A percentile compares a stretch with the other conserved stretches of the same genome.
These are phyloP conservation scores for Isoetes engelmannii DNA, from an alignment of 83 land plant genomes.

Conservation along the genomic window DNA sequence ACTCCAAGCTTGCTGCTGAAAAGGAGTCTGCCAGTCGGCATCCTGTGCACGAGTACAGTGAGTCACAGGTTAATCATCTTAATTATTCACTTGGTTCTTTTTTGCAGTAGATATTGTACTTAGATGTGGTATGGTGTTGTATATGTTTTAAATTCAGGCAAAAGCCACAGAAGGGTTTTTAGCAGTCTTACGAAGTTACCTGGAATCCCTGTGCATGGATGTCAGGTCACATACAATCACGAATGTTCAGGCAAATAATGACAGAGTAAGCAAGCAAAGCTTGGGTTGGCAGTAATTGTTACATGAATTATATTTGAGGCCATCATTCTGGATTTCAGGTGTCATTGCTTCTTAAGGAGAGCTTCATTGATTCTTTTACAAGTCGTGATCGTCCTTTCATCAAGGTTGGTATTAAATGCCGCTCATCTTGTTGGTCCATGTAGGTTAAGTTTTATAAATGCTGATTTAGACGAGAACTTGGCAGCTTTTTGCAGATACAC, in stretches of 20 bases:
- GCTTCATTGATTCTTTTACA: conserved; percentile 8
- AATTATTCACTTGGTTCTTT: neutral
- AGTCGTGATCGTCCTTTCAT: conserved; percentile 14
- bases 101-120: neutral
- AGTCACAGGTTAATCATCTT: neutral
- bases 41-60: conserved; percentile 7
- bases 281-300: neutral
- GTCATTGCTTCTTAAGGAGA: conserved; percentile 11
- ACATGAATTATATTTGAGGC: neutral
- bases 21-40: neutral
- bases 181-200: conserved; percentile 49
- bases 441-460: too few species aligned
- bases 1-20: neutral
- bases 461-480: too few species aligned
- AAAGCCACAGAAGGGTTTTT: conserved; percentile 78
- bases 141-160: conserved; percentile 44
- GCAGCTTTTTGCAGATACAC: conserved; percentile 78
- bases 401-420: neutral
- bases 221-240: conserved; percentile 91
- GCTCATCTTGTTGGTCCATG: too few species aligned
- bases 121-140: neutral
- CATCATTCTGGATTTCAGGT: neutral
- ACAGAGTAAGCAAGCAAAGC: conserved; percentile 48
- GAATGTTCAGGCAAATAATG: conserved; percentile 87
- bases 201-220: conserved; percentile 81